Base-by-base conservation (phyloP, 2,329 filamentous ascomycete species). In the Sporothrix luriei region DNA sequence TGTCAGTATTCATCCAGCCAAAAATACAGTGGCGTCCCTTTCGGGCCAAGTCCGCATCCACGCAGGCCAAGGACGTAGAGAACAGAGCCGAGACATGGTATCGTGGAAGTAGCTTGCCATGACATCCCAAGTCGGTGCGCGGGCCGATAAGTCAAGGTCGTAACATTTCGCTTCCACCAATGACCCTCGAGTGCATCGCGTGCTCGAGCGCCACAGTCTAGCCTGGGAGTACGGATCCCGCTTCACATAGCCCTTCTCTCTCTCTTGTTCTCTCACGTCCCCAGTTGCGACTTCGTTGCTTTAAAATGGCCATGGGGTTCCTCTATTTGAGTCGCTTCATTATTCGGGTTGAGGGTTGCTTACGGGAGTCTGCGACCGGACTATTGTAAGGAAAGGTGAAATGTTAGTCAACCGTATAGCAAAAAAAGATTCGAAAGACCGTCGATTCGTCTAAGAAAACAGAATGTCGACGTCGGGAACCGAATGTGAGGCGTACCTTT, bases 401-500 rank as follows among this genome's bases (percentile, higher is more conserved):
- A 33, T 38, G 67, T 72, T 66, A 71, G 70, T 54, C 19, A 10
- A 24, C n/a, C 11, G 7, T 9, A 16, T 10, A 16, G 26, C 51
- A 54, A 29, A 2, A 68, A 21, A 24, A 13, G 19, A 11, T 24
- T 57, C 14, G 43, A 10, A 11, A 26, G 38, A 29, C 21, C 46
- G n/a, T 29, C 33, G 33, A 48, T 46, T 33, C 26, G n/a, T 46
- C 29, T 64, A 4, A 40, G 3, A 7, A 38, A 29, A 21, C 10
- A 6, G 10, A 19, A 29, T 38, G 13, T 46, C 19, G 68, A 92
- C 90, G 88, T 94, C 93, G 80, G 91, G 78, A 57, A 93, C 84
- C 93, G 91, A 85, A 91, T 33, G 29, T 49, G n/a, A 29, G 48
- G 93, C 91, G 96, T 96, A 90, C 97, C 93, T 88, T 97, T 97